Evolutionary conservation across 1,284 basidiomycete species (phyloP).

Genomic region (Coniferiporia weirii): DNA sequence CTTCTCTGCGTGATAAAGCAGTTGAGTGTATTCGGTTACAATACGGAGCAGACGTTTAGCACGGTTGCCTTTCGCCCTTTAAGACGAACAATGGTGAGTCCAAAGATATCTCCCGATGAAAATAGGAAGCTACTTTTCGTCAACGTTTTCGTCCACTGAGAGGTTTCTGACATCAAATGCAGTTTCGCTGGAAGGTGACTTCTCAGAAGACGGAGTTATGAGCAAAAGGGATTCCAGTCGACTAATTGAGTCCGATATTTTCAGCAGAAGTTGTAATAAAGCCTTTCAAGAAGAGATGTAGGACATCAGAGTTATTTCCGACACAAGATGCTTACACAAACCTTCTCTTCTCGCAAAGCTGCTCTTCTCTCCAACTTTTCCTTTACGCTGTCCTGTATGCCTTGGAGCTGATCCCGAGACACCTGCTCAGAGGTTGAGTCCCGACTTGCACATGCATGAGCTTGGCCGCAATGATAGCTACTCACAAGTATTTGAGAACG

Average conservation of each 20-base stretch:
- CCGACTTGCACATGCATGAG: background rate
- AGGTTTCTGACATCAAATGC: conserved; percentile 12
- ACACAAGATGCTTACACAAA: conserved; percentile 25
- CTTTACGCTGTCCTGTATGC: conserved; percentile 70
- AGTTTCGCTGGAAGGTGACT: conserved; percentile 27
- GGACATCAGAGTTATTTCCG: conserved; percentile 1
- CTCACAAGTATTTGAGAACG: conserved; percentile 63
- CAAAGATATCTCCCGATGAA: background rate
- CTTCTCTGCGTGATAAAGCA: conserved; percentile 87
- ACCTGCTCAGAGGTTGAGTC: conserved; percentile 35
- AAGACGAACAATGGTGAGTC: background rate
- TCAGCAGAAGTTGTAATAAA: conserved; percentile 77
- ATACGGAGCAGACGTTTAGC: conserved; percentile 84
- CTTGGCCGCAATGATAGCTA: conserved; percentile 24
- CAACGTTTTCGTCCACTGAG: conserved; percentile 24
- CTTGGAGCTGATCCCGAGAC: conserved; percentile 57
- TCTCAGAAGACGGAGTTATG: conserved; percentile 50
- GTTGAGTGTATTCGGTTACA: conserved; percentile 85
- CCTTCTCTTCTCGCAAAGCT: conserved; percentile 79
- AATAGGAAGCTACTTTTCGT: conserved; percentile 34
- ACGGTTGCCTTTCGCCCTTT: conserved; percentile 52
- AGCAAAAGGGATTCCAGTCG: conserved; percentile 78
- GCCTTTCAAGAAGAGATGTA: conserved; percentile 40
- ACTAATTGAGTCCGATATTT: conserved; percentile 82
- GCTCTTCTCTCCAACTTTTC: conserved; percentile 71